Base-by-base conservation (phyloP, 2,329 filamentous ascomycete genomes). In the Verticillium tricorpus region DNA sequence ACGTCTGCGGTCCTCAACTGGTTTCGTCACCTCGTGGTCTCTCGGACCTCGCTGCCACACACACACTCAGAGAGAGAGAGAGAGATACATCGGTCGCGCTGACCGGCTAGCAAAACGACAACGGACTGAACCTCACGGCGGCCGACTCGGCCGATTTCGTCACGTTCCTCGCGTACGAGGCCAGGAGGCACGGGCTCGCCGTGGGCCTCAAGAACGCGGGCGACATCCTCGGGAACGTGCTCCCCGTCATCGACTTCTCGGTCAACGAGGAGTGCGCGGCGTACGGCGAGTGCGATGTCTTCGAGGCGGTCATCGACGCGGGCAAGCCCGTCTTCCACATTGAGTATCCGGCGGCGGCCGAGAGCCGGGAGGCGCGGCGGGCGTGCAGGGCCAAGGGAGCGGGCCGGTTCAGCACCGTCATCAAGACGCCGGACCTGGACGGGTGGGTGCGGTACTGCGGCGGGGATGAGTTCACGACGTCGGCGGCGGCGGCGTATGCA, bases 311-410 rank as follows among this genome's bases (percentile, higher is more conserved):
- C 68, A 81, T 87, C 61, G 68, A 80, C 11, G 82, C 81, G 5
- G 78, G 79, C 34, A 90, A 91, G 72, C 88, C 89, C 1, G 88
- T 91, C 32, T 90, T 91, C 70, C 85, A 90, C 70, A 89, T 91
- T 65, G 89, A 91, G 74, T 91, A 91, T 68, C 86, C 86, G 3
- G 77, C 82, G 54, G 80, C 77, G n/a, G 74, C 82, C 22, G 68
- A 71, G 3, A 58, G 67, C 4, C 63, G 65, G 25, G 65, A 74
- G 63, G 70, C 78, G 66, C 63, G 72, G 5, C 67, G 70, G 5
- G 78, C 79, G 25, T 89, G 86, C 69, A 67, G 69, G 15, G 79
- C 78, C 4, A 65, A 70, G 4, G 80, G 77, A 2, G 77, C 79
- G 0, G 70, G 76, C 1, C 75, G 76, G 0, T 89, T 90, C 68